phyloP scores from a whole-genome alignment of 306 rosid genomes.

The Hylodesmum podocarpum region DNA sequence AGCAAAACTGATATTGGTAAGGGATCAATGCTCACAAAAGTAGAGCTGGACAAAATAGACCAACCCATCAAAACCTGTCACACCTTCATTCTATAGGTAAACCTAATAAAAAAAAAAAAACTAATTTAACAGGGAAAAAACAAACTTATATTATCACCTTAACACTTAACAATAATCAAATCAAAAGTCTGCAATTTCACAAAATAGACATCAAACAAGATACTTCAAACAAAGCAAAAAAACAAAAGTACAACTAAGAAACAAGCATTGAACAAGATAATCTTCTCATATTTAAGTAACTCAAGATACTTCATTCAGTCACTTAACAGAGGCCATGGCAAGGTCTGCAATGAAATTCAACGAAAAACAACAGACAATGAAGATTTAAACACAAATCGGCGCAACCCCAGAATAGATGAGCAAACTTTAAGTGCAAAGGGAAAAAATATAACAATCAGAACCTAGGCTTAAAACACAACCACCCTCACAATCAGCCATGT shows the following conservation, averaged over 20 bases:
- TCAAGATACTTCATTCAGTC: background rate
- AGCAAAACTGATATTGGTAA: background rate
- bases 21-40: background rate
- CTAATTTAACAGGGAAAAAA: background rate
- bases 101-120: background rate
- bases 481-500: background rate
- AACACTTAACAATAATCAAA: background rate
- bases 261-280: background rate
- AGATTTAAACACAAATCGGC: background rate
- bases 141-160: background rate
- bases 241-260: background rate
- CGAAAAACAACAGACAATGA: background rate
- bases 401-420: conserved; percentile 12
- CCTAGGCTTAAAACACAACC: background rate
- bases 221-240: background rate
- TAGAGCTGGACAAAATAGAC: background rate
- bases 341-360: background rate
- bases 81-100: background rate
- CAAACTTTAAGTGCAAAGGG: conserved; percentile 12
- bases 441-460: background rate
- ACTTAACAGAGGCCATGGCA: background rate
- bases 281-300: background rate
- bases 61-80: background rate
- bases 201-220: background rate
- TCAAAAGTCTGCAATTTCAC: background rate